These are phyloP conservation scores for Blastobotrys malaysiensis DNA, from an alignment of 1,139 yeast genomes.

Conservation along the genomic window DNA sequence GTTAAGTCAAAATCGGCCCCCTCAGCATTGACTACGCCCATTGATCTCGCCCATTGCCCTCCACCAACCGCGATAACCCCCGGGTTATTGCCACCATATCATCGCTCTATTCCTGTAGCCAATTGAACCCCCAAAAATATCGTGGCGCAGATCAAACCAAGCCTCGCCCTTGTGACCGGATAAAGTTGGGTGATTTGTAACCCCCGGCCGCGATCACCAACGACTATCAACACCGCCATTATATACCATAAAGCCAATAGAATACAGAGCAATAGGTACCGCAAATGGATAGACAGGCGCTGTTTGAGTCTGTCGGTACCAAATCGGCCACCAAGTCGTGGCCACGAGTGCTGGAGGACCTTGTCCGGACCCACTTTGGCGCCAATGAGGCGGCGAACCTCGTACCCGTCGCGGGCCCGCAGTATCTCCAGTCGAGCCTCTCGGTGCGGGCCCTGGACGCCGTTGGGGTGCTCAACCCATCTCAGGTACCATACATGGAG, in stretches of 20 bases:
- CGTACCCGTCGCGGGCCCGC: neutral
- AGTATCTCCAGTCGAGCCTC: neutral
- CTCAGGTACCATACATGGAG: constrained; percentile 1
- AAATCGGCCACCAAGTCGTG: neutral
- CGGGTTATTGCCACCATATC: no score
- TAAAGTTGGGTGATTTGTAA: neutral
- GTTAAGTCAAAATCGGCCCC: no score
- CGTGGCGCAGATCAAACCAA: no score
- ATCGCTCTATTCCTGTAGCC: no score
- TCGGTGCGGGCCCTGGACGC: neutral
- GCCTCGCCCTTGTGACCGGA: no score
- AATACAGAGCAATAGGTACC: neutral
- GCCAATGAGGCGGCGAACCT: neutral
- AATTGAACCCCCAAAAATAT: no score
- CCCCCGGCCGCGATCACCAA: no score
- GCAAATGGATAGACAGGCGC: neutral
- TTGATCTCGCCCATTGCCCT: neutral
- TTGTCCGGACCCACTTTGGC: neutral
- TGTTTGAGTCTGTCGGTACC: neutral
- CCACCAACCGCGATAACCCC: neutral
- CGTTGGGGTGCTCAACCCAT: constrained; percentile 8
- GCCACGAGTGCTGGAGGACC: neutral
- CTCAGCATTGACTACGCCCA: no score
- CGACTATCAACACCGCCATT: neutral
- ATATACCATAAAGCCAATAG: neutral